Evolutionary conservation across 1,284 basidiomycete species (phyloP).

Genomic region (Gymnopus androsaceus): DNA sequence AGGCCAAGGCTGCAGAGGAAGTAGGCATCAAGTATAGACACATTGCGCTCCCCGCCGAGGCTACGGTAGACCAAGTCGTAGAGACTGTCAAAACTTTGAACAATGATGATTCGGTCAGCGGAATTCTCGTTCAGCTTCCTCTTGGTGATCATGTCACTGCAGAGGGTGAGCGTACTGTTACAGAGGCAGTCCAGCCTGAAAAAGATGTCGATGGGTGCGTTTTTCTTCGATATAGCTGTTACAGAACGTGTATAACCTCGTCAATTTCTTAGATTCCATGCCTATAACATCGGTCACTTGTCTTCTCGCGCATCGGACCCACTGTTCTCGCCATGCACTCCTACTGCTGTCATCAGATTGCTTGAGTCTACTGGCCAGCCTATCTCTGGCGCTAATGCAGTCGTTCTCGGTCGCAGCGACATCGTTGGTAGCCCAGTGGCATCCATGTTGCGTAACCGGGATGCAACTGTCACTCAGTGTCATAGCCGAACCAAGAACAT

Average conservation of each 20-base stretch:
- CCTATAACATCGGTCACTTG: conserved; percentile 97
- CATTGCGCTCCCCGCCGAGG: conserved; percentile 72
- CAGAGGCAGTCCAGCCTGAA: conserved; percentile 90
- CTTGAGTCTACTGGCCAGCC: conserved; percentile 83
- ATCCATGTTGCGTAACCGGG: conserved; percentile 84
- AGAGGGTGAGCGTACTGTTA: conserved; percentile 88
- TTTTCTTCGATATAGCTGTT: conserved; percentile 21
- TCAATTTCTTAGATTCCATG: conserved; percentile 78
- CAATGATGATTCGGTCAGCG: conserved; percentile 80
- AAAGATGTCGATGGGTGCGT: conserved; percentile 95
- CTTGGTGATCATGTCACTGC: conserved; percentile 83
- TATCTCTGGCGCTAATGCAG: conserved; percentile 79
- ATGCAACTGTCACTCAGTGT: conserved; percentile 98
- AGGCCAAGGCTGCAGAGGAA: conserved; percentile 93
- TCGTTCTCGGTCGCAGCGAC: conserved; percentile 96
- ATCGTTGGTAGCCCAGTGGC: conserved; percentile 97
- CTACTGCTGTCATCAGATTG: conserved; percentile 89
- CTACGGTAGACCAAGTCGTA: conserved; percentile 78
- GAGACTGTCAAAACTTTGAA: conserved; percentile 83
- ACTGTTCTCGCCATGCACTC: conserved; percentile 94
- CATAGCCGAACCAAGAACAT: conserved; percentile 90
- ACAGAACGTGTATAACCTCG: conserved; percentile 13
- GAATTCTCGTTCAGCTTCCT: conserved; percentile 97
- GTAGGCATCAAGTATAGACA: conserved; percentile 91
- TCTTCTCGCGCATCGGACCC: conserved; percentile 90